These are phyloP conservation scores for Entomortierella chlamydospora DNA, from an alignment of 192 early-diverging fungal species.

Conservation along the genomic window DNA sequence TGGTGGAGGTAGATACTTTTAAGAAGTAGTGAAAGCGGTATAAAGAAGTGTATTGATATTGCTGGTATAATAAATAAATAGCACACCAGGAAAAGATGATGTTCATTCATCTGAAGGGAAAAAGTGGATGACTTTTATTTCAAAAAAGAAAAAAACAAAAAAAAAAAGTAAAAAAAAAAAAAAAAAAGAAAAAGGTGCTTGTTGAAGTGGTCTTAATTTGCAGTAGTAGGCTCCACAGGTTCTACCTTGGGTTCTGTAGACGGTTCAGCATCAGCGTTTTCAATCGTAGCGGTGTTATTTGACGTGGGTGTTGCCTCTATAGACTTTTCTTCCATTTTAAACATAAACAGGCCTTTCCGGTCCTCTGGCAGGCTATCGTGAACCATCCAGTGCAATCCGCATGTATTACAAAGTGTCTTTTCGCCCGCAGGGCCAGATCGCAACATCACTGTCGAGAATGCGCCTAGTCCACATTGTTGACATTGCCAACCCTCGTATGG, in stretches of 20 bases:
- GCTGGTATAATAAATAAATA: not conserved
- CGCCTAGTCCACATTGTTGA: constrained; percentile 54
- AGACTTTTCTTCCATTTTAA: not conserved
- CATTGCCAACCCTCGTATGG: constrained; percentile 54
- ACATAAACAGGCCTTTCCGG: constrained; percentile 48
- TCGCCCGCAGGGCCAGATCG: constrained; percentile 55
- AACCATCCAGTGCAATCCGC: constrained; percentile 52
- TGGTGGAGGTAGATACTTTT: not conserved
- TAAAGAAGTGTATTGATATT: not conserved
- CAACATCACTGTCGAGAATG: constrained; percentile 46
- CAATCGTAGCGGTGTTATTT: not conserved
- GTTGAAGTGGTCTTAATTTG: not conserved
- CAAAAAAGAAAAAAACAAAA: not conserved
- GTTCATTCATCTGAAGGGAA: no score
- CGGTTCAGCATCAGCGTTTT: not conserved
- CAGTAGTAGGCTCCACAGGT: not conserved
- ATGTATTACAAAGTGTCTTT: constrained; percentile 57
- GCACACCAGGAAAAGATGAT: no score
- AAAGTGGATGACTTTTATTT: no score
- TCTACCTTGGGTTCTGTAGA: not conserved
- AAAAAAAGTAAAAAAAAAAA: not conserved
- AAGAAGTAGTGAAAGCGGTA: not conserved
- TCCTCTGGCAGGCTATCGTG: constrained; percentile 44
- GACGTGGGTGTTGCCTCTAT: not conserved
- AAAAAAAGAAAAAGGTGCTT: not conserved